Percentiles rank a stretch among this genome's conserved stretches.
Evolutionary conservation across 495 filamentous ascomycete species (phyloP).

Genomic region (Sphaerosporella brunnea): DNA sequence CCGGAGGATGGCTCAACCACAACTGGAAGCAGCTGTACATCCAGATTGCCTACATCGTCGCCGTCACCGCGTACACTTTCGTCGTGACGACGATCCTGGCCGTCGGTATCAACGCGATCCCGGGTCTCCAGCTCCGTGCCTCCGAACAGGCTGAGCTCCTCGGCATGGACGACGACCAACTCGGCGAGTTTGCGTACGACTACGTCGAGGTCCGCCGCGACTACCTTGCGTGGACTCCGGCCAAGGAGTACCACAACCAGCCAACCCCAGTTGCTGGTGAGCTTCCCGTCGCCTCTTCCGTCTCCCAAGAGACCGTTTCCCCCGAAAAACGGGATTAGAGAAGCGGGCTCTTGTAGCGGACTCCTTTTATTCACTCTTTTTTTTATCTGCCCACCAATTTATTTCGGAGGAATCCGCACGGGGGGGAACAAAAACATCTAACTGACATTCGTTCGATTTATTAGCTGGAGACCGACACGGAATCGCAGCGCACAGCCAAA

Average conservation of each 20-base stretch:
- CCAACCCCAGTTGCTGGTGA: neutral
- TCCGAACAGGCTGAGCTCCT: slow-evolving; percentile 92
- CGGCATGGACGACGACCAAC: slow-evolving; percentile 97
- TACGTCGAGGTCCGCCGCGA: slow-evolving; percentile 97
- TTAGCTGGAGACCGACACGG: slow-evolving; percentile 31
- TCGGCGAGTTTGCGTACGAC: slow-evolving; percentile 97
- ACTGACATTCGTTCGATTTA: neutral
- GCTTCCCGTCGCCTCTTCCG: neutral
- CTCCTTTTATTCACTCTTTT: neutral
- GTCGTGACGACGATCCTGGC: slow-evolving; percentile 70
- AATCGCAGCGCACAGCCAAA: slow-evolving; percentile 27
- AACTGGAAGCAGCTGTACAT: slow-evolving; percentile 82
- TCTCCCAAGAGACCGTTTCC: neutral
- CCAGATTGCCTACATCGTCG: slow-evolving; percentile 77
- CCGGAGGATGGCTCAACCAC: slow-evolving; percentile 73
- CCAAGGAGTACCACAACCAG: slow-evolving; percentile 34
- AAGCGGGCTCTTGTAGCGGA: too few relatives aligned
- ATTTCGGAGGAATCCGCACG: too few relatives aligned
- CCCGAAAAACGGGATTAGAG: neutral
- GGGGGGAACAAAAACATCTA: too few relatives aligned
- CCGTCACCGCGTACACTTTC: slow-evolving; percentile 59
- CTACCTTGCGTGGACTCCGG: slow-evolving; percentile 92
- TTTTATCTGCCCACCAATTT: neutral
- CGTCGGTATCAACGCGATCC: slow-evolving; percentile 66
- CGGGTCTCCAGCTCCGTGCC: slow-evolving; percentile 79